These are phyloP conservation scores for Aspergillus haitiensis DNA, from an alignment of 495 filamentous ascomycete species.

Conservation along the genomic window DNA sequence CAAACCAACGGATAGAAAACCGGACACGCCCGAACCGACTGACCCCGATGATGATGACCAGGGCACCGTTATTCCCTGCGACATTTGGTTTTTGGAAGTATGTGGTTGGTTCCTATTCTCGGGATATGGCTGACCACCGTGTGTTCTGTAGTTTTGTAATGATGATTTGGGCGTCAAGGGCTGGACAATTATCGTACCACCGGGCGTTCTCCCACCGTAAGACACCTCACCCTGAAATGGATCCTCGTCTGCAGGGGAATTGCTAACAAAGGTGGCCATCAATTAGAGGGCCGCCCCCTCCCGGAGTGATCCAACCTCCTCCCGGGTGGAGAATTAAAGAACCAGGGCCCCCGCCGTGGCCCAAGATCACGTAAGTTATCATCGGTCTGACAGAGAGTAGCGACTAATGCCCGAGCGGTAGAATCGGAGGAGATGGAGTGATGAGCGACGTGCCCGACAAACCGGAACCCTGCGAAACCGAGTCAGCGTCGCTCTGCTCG, in stretches of 20 bases:
- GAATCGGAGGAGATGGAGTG: neutral
- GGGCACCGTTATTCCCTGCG: constrained; percentile 1
- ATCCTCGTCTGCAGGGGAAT: neutral
- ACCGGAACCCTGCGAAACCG: constrained; percentile 5
- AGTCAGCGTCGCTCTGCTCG: constrained; percentile 9
- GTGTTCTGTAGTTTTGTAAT: constrained; percentile 1
- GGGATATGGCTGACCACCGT: neutral
- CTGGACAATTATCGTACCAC: constrained; percentile 2
- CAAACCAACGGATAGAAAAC: constrained; percentile 1
- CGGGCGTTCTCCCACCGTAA: constrained; percentile 6
- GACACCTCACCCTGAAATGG: neutral
- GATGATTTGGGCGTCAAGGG: neutral
- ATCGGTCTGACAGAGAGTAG: neutral
- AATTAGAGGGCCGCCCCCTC: constrained; percentile 4
- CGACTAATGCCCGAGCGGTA: neutral
- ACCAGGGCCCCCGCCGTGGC: constrained; percentile 3
- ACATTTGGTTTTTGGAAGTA: constrained; percentile 10
- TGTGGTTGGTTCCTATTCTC: neutral
- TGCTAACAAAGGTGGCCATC: neutral
- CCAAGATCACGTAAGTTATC: constrained; percentile 5
- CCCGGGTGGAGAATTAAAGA: neutral
- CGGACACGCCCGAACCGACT: neutral
- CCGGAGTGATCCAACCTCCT: neutral
- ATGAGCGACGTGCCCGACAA: constrained; percentile 1
- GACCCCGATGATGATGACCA: constrained; percentile 4